A percentile compares a stretch with the other conserved stretches of the same genome.
Evolutionary conservation across 768 basidiomycete species (phyloP).

Genomic region (Tephrocybe sp.): DNA sequence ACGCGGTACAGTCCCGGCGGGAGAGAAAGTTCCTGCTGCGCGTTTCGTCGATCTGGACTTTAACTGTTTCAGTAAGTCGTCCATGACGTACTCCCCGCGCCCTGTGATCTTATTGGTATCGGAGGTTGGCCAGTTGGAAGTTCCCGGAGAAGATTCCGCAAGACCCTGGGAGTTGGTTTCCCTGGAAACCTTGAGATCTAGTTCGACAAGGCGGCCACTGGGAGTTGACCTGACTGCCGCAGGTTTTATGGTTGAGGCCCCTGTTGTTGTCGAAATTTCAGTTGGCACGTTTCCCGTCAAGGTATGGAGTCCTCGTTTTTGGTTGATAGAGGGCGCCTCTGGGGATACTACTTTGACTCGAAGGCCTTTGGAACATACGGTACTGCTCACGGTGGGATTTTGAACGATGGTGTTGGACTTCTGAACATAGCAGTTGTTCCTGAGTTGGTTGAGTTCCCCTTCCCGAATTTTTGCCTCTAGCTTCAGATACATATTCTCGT

Average conservation of each 20-base stretch:
- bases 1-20: neutral
- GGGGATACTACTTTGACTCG: neutral
- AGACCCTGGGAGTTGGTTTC: no score
- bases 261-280: no score
- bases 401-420: slow-evolving; percentile 26
- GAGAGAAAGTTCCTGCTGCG: neutral
- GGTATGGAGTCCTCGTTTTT: no score
- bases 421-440: slow-evolving; percentile 26
- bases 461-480: slow-evolving; percentile 22
- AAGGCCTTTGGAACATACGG: neutral
- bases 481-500: slow-evolving; percentile 22
- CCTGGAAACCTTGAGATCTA: no score
- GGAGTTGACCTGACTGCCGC: no score
- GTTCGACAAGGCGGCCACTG: no score
- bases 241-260: no score
- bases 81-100: slow-evolving; percentile 26
- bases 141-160: no score
- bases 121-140: slow-evolving; percentile 19
- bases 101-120: slow-evolving; percentile 15
- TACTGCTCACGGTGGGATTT: slow-evolving; percentile 13
- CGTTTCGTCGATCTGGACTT: slow-evolving; percentile 13
- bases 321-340: no score
- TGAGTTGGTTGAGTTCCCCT: slow-evolving; percentile 26
- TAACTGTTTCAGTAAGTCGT: slow-evolving; percentile 29
- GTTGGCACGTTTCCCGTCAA: no score